These are phyloP conservation scores for Penicillium ochrochloron DNA, from an alignment of 495 filamentous ascomycete genomes.

Conservation along the genomic window DNA sequence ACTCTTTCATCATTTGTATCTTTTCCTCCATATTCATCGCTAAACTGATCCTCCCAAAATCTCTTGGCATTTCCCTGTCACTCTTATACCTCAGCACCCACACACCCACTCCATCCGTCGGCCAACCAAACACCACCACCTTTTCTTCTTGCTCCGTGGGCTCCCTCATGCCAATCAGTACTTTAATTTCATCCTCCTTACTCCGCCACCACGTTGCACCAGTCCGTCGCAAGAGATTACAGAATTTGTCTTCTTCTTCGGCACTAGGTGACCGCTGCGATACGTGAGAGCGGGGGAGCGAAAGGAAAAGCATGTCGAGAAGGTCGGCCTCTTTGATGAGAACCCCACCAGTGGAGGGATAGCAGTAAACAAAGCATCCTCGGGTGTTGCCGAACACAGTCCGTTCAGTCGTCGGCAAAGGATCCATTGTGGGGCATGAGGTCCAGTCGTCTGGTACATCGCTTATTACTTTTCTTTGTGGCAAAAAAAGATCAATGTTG, in stretches of 20 bases:
- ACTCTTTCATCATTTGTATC: too few species aligned
- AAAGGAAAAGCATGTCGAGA: conserved; percentile 13
- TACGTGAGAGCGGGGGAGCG: not conserved
- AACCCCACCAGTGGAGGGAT: conserved; percentile 19
- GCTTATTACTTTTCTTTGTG: not conserved
- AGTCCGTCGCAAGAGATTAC: conserved; percentile 11
- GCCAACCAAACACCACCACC: conserved; percentile 7
- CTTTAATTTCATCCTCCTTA: conserved; percentile 8
- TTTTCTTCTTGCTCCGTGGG: conserved; percentile 14
- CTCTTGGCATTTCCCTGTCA: conserved; percentile 14
- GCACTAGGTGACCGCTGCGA: conserved; percentile 6
- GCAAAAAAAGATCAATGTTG: not conserved
- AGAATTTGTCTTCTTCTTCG: conserved; percentile 16
- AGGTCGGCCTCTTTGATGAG: conserved; percentile 13
- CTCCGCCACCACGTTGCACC: conserved; percentile 9
- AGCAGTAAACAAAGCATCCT: conserved; percentile 24
- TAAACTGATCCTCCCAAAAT: conserved; percentile 23
- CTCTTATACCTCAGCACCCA: conserved; percentile 17
- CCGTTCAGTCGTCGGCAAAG: conserved; percentile 12
- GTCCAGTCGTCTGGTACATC: too few species aligned
- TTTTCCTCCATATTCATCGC: too few species aligned
- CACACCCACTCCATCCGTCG: conserved; percentile 13
- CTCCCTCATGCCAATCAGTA: not conserved
- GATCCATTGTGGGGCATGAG: not conserved
- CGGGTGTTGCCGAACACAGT: not conserved